Base-by-base conservation (phyloP, 1,284 basidiomycete species). In the Exsudoporus floridanus region DNA sequence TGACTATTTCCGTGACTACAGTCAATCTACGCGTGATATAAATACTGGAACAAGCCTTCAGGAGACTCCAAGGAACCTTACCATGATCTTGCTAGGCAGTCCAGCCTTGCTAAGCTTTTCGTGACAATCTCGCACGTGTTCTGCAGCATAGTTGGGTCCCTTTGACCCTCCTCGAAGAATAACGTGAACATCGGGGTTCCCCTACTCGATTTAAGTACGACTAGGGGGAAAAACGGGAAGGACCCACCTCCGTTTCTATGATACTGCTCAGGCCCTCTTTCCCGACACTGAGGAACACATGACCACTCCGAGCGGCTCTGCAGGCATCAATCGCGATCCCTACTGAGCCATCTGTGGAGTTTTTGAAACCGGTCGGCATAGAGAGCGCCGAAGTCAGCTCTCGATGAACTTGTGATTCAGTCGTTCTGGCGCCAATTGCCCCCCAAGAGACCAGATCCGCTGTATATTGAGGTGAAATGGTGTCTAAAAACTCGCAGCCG, bases 401-500 rank as follows among this genome's bases (percentile, higher is more conserved):
- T 45, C 96, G 86, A 71, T 99, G 96, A 6, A 98, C 89, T 72
- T 99, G 96, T 3, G 92, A 95, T 72, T 99, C 96, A 9, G 96
- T 98, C 6, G 94, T 97, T 28, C 94, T 82, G 14, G 94, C 94
- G 37, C 96, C 96, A 59, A 99, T 98, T 4, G 96, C 96, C 50
- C 96, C 96, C 96, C 96, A 99, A 3, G 90, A 86, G 47, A 98
- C 92, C 23, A 98, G 76, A 74, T 99, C 97, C 27, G 95, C 94
- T 14, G 93, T 97, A 76, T 94, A 99, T 70, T 98, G 94, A 3
- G 94, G 94, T 27, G 84, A 83, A 59, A 92, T 92, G 12, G 90
- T 90, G 65, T 93, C 93, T 46, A 95, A 77, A 67, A 96, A 90
- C 70, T 96, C 93, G 73, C 90, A 93, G 14, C 91, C 93, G 3